Conservation (phyloP, 1,284 basidiomycete genomes). For the Marasmius sp. region DNA sequence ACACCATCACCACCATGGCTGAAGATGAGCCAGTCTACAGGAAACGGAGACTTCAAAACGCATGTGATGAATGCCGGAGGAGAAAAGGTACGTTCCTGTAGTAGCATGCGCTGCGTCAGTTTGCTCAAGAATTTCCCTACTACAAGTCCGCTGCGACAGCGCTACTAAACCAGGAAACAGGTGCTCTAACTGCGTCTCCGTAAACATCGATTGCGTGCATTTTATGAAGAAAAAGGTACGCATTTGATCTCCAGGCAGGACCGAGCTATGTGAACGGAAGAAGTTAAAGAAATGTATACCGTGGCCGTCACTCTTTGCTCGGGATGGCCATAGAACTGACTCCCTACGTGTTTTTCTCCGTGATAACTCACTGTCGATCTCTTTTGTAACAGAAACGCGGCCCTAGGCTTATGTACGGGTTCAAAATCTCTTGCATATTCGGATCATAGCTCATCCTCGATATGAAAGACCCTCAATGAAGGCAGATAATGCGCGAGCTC, state of each 20-base stretch:
- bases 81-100: neutral
- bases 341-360: neutral
- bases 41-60: constrained; percentile 7
- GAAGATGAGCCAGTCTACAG: constrained; percentile 1
- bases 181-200: constrained; percentile 8
- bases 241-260: neutral
- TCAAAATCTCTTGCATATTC: neutral
- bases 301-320: neutral
- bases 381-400: neutral
- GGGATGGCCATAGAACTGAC: neutral
- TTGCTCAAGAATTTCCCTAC: neutral
- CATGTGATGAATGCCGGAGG: constrained; percentile 13
- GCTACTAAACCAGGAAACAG: neutral
- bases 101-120: neutral
- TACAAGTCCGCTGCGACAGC: neutral
- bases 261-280: neutral
- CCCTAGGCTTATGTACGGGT: neutral
- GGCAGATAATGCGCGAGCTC: constrained; percentile 3
- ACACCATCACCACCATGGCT: constrained; percentile 6
- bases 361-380: neutral
- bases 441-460: neutral
- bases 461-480: neutral
- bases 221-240: constrained; percentile 6
- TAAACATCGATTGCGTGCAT: constrained; percentile 7
- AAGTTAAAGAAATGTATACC: neutral